These are phyloP conservation scores for Carnegiea gigantea DNA, from an alignment of 179 eudicot species.

Conservation along the genomic window DNA sequence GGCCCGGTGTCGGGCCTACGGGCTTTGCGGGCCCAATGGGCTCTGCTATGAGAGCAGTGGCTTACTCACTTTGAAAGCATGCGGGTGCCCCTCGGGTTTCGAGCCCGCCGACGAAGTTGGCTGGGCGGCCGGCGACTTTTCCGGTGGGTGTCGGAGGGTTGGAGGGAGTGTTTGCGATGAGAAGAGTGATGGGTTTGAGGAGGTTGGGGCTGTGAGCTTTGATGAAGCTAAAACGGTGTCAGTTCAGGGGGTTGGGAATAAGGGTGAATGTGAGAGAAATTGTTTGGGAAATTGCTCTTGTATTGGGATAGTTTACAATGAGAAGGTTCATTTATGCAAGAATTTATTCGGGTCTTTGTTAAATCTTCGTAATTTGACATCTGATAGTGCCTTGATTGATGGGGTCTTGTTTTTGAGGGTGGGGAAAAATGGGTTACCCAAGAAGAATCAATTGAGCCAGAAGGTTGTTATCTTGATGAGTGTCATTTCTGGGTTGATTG, in stretches of 20 bases:
- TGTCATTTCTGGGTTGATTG: slow-evolving; percentile 31
- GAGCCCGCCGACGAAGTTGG: slow-evolving; percentile 38
- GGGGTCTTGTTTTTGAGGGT: slow-evolving; percentile 44
- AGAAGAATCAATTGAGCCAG: slow-evolving; percentile 21
- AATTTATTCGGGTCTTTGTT: slow-evolving; percentile 46
- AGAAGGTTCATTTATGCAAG: slow-evolving; percentile 39
- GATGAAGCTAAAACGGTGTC: slow-evolving; percentile 40
- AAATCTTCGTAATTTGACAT: slow-evolving; percentile 57
- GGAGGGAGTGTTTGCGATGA: slow-evolving; percentile 28
- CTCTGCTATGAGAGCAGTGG: slow-evolving; percentile 33
- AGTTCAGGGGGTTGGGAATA: slow-evolving; percentile 36
- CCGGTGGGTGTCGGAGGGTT: slow-evolving; percentile 54
- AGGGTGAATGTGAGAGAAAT: slow-evolving; percentile 42
- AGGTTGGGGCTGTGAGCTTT: slow-evolving; percentile 51
- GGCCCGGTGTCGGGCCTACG: slow-evolving; percentile 47
- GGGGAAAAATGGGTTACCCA: slow-evolving; percentile 23
- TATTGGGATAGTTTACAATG: slow-evolving; percentile 44
- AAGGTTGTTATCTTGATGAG: slow-evolving; percentile 24
- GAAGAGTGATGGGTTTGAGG: slow-evolving; percentile 49
- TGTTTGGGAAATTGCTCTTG: slow-evolving; percentile 68
- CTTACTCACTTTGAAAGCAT: slow-evolving; percentile 26
- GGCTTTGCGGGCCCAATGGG: slow-evolving; percentile 64
- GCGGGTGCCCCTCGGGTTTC: slow-evolving; percentile 54
- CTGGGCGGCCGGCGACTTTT: slow-evolving; percentile 60
- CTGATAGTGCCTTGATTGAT: slow-evolving; percentile 35